phyloP scores from a whole-genome alignment of 768 basidiomycete genomes.

The Xerocomus brunneocitrinus region DNA sequence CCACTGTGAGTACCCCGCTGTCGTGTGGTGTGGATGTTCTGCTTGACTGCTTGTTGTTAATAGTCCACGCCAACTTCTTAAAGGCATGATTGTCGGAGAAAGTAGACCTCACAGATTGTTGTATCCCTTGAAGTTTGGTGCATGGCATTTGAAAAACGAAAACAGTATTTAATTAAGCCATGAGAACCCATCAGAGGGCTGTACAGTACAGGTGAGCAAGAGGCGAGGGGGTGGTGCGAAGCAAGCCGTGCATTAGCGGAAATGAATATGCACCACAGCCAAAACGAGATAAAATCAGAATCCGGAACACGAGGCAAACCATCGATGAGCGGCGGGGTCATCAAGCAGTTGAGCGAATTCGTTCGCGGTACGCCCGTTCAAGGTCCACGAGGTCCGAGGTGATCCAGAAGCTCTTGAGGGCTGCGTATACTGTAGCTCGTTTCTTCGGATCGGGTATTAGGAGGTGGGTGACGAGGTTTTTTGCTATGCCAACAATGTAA shows the following conservation, averaged over 20 bases:
- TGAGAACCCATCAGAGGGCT: not conserved
- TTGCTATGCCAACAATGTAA: constrained; percentile 34
- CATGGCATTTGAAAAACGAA: not conserved
- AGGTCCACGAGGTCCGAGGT: constrained; percentile 55
- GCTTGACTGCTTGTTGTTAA: constrained; percentile 12
- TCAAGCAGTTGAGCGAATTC: constrained; percentile 34
- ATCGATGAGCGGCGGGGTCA: constrained; percentile 2
- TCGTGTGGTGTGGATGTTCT: constrained; percentile 1
- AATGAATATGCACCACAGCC: not conserved
- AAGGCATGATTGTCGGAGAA: constrained; percentile 46
- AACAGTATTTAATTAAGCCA: not conserved
- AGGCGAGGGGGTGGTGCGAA: not conserved
- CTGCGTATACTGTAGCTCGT: constrained; percentile 60
- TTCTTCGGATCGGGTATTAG: constrained; percentile 52
- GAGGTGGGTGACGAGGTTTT: constrained; percentile 53
- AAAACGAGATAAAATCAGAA: not conserved
- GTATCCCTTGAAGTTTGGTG: constrained; percentile 7
- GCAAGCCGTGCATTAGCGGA: not conserved
- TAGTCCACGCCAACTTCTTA: constrained; percentile 86
- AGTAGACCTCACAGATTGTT: not conserved
- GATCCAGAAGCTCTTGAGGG: constrained; percentile 68
- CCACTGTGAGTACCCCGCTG: constrained; percentile 54
- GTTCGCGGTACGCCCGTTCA: constrained; percentile 53
- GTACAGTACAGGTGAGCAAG: not conserved
- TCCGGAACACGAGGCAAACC: not conserved